phyloP scores from a whole-genome alignment of 2,329 filamentous ascomycete species.

The Lecanicillium sp. region DNA sequence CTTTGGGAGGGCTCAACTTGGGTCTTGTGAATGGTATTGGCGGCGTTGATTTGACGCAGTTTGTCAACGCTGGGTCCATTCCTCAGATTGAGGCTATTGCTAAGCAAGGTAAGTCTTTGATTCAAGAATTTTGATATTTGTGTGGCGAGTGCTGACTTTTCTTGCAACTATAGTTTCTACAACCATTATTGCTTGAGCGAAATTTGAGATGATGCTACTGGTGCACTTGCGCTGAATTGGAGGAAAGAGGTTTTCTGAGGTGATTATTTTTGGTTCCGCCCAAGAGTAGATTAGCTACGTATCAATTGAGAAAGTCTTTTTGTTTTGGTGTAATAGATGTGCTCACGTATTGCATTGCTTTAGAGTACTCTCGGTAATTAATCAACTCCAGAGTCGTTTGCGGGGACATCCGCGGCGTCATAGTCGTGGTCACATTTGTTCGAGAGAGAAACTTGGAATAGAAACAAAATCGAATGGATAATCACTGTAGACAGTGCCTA shows the following conservation, averaged over 20 bases:
- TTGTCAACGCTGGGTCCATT: conserved; percentile 18
- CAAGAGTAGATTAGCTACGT: background rate
- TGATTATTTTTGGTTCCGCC: too few relatives aligned
- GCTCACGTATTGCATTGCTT: too few relatives aligned
- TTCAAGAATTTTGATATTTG: too few relatives aligned
- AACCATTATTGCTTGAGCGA: conserved; percentile 5
- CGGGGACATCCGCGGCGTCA: too few relatives aligned
- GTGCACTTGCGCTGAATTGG: background rate
- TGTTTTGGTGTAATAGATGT: background rate
- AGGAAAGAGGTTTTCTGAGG: too few relatives aligned
- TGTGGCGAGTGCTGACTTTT: too few relatives aligned
- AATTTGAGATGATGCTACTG: background rate
- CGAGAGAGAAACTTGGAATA: too few relatives aligned
- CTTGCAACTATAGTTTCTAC: conserved; percentile 4
- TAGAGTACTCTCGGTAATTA: too few relatives aligned
- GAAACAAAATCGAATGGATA: too few relatives aligned
- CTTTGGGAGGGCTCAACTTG: conserved; percentile 19
- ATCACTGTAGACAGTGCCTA: too few relatives aligned
- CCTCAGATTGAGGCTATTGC: conserved; percentile 21
- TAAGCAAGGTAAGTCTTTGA: conserved; percentile 14
- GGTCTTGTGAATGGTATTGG: conserved; percentile 20
- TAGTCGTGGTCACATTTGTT: too few relatives aligned
- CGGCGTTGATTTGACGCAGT: conserved; percentile 19
- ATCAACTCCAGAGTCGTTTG: too few relatives aligned
- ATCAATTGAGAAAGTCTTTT: background rate